Evolutionary conservation across 169 alveolate genomes (phyloP), one percentile per base, ranked within the genome.

Genomic region (Perkinsus olseni): DNA sequence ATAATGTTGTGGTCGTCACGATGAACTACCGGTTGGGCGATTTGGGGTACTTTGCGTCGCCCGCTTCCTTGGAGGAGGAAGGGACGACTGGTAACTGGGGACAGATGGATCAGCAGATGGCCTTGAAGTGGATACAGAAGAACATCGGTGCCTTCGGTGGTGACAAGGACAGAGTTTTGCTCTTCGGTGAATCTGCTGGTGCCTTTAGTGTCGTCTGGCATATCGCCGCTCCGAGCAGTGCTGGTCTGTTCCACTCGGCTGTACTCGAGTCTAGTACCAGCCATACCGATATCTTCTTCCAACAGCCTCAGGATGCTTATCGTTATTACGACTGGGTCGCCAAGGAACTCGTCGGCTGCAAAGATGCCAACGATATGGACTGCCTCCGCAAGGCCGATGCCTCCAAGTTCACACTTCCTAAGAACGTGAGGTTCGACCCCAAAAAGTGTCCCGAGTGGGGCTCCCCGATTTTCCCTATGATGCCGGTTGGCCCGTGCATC

Each of bases 141-240:
- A 94, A 95, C 91, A 94, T 94, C 74, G 90, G 74, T 31, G 74
- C 94, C 21, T 95, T 95, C 62, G 97, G 97, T 51, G 97, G 97
- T 24, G 95, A 95, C 94, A 94, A 95, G 1, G 91, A 92, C 38
- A 94, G 94, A 40, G 94, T 95, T 91, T 91, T 95, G 38, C 38
- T 95, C 37, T 74, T 95, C 48, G 97, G 97, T 0, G 95, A 95
- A 91, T 93, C 96, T 91, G 95, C 96, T 24, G 97, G 96, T 24
- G 96, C 94, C 3, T 92, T 94, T 10, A 92, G 96, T 40, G 94
- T 95, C 13, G 38, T 94, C 1, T 94, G 95, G 40, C 95, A 94
- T 74, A 62, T 62, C 0, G 82, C 82, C 31, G 82, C 82, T 6
- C 82, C 82, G 4, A 62, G 82, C 17, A 62, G 82, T 62, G 82